These are phyloP conservation scores for Crucihimalaya himalaica DNA, from an alignment of 345 rosid genomes.

Conservation along the genomic window DNA sequence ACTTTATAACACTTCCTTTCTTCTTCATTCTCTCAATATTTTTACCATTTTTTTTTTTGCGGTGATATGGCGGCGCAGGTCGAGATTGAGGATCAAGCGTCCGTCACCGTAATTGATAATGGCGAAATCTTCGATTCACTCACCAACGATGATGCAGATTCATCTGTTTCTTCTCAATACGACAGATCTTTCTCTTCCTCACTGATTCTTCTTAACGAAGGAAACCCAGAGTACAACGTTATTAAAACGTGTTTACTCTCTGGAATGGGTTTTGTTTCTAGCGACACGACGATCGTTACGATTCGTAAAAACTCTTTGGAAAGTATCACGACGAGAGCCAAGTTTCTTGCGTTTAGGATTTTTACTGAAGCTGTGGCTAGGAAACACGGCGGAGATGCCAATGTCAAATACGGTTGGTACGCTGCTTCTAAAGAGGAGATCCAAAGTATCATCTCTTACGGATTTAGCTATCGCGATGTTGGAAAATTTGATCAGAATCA, in stretches of 20 bases:
- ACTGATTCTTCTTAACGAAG: slow-evolving; percentile 39
- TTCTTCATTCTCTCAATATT: neutral
- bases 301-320: slow-evolving; percentile 42
- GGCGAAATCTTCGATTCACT: slow-evolving; percentile 32
- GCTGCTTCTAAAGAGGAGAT: slow-evolving; percentile 47
- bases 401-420: slow-evolving; percentile 48
- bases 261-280: slow-evolving; percentile 36
- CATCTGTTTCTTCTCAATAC: neutral
- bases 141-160: slow-evolving; percentile 33
- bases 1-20: neutral
- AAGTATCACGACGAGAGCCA: slow-evolving; percentile 40
- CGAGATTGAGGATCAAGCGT: slow-evolving; percentile 38
- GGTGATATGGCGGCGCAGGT: slow-evolving; percentile 36
- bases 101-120: slow-evolving; percentile 30
- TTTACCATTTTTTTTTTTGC: neutral
- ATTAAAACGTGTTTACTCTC: slow-evolving; percentile 33
- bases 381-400: slow-evolving; percentile 48
- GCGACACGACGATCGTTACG: slow-evolving; percentile 39
- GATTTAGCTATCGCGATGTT: slow-evolving; percentile 38
- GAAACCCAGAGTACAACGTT: slow-evolving; percentile 16
- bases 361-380: slow-evolving; percentile 43
- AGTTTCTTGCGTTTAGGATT: slow-evolving; percentile 37
- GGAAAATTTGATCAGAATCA: neutral
- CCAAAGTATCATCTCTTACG: slow-evolving; percentile 38
- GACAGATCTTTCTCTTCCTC: neutral